Evolutionary conservation across 2,329 filamentous ascomycete species (phyloP).

Genomic region (Aspergillus costaricaensis): DNA sequence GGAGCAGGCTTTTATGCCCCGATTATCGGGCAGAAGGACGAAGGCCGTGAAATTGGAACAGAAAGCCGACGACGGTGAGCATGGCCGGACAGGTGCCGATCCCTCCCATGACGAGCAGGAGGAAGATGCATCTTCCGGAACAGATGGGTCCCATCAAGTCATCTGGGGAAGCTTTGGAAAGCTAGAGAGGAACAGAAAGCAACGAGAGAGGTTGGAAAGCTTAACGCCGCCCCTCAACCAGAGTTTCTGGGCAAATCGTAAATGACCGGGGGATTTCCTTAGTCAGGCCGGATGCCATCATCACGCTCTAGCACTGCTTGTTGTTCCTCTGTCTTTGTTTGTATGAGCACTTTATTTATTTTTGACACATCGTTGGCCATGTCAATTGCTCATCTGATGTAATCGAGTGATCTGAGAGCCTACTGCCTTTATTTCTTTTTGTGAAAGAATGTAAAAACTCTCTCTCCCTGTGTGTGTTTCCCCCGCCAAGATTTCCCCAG

Average conservation of each 20-base stretch:
- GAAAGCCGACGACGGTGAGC: neutral
- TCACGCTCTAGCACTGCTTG: too few species aligned
- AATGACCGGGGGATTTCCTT: neutral
- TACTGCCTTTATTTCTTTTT: too few species aligned
- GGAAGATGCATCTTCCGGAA: neutral
- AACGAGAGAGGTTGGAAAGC: neutral
- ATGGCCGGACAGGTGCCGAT: conserved; percentile 2
- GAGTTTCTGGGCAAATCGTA: neutral
- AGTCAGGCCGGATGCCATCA: neutral
- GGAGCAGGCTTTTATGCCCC: neutral
- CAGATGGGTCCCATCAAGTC: neutral
- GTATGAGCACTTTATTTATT: too few species aligned
- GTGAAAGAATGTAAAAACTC: too few species aligned
- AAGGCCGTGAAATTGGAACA: neutral
- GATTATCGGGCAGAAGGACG: conserved; percentile 1
- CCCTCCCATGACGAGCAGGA: conserved; percentile 4
- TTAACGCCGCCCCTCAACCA: neutral
- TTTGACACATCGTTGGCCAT: too few species aligned
- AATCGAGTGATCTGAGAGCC: too few species aligned
- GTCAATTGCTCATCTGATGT: neutral
- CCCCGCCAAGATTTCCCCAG: neutral
- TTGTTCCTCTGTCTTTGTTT: too few species aligned
- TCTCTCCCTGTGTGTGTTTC: too few species aligned
- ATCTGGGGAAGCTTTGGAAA: neutral
- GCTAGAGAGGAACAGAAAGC: neutral